Evolutionary conservation across 2,329 filamentous ascomycete species (phyloP), one percentile per base, ranked within the genome.

Genomic region (Metarhizium robertsii): DNA sequence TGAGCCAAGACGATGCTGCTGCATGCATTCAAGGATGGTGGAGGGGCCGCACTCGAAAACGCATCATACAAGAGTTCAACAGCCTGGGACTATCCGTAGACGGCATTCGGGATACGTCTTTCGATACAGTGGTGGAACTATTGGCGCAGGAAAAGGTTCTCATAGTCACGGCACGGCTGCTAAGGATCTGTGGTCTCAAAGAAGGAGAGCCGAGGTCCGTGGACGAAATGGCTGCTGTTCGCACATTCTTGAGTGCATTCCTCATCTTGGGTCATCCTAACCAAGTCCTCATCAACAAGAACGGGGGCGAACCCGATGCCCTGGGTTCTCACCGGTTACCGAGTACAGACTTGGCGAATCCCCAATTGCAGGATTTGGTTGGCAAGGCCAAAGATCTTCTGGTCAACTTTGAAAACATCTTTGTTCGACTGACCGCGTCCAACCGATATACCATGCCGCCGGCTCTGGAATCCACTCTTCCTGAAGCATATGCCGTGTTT

Each of bases 191-290:
- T 63, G 85, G 85, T 1, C 72, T 92, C 53, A 78, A 82, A 52
- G 86, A 90, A 62, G 83, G 81, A 42, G 79, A 80, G 3, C 71
- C 77, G 2, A 79, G 81, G 16, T 85, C 83, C 1, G 80, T 86
- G 55, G 78, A 80, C 48, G 83, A 88, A 61, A 87, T 87, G 75
- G 84, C 86, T 40, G 80, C 83, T 16, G 82, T 88, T 45, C 79
- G 88, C 62, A 90, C 86, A 1, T 92, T 92, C 63, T 72, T 94
- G 55, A 90, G 87, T 65, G 86, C 89, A 5, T 92, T 87, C 66
- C 75, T 94, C 54, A 91, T 92, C 58, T 74, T 91, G 30, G 88
- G 87, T 1, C 89, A 92, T 67, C 88, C 89, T 1, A 83, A 84
- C 1, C 84, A 90, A 61, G 88, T 92, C 1, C 79, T 94, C 38